These are phyloP conservation scores for Cyberlindnera lachancei DNA, from an alignment of 805 yeast genomes.

Conservation along the genomic window DNA sequence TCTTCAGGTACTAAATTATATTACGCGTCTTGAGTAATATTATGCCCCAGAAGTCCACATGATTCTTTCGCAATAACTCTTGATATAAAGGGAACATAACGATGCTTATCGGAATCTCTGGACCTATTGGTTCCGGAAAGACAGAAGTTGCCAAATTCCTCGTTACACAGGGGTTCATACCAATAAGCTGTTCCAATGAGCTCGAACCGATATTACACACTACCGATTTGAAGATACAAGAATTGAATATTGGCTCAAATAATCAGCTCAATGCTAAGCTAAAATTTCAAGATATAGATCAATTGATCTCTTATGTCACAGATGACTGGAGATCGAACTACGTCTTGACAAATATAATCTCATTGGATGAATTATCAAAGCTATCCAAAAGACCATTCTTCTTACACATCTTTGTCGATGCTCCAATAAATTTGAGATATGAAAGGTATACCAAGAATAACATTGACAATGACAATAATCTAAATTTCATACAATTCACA, in stretches of 20 bases:
- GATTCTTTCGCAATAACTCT: too few species aligned
- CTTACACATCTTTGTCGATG: conserved; percentile 70
- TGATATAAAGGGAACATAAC: background rate
- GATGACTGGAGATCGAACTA: conserved; percentile 54
- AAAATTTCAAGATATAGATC: conserved; percentile 33
- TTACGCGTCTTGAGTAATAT: too few species aligned
- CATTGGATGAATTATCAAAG: conserved; percentile 34
- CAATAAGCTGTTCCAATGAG: background rate
- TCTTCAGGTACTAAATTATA: too few species aligned
- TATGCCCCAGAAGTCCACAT: too few species aligned
- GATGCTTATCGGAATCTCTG: background rate
- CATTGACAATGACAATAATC: conserved; percentile 21
- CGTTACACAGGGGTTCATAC: background rate
- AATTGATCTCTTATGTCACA: conserved; percentile 55
- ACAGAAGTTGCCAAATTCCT: background rate
- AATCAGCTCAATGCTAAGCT: conserved; percentile 17
- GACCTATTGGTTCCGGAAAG: background rate
- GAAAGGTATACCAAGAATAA: conserved; percentile 22
- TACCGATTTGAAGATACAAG: background rate
- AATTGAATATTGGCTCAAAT: background rate
- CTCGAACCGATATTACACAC: background rate
- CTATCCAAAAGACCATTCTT: conserved; percentile 74
- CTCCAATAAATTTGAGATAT: conserved; percentile 49
- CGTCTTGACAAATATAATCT: conserved; percentile 47
- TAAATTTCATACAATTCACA: conserved; percentile 29